Conservation (phyloP, 176 grass and related monocot species). For the Pontederia paniculata region DNA sequence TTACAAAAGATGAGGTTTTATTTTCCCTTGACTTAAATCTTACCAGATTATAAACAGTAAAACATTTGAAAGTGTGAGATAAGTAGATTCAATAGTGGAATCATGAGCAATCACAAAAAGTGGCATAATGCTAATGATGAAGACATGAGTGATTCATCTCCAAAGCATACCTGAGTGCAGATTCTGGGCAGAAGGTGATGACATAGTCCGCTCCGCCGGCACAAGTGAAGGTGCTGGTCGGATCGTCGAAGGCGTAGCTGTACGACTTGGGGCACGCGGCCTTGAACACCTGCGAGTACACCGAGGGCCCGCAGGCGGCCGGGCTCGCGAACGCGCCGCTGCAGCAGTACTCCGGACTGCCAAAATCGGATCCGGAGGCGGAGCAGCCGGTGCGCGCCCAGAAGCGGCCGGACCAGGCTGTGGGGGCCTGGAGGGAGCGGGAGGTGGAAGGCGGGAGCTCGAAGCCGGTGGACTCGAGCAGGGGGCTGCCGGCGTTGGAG, state of each 20-base stretch:
- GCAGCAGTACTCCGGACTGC: slow-evolving; percentile 85
- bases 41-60: too few species aligned
- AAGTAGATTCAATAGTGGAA: too few species aligned
- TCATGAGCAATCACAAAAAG: neutral
- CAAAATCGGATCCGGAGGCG: slow-evolving; percentile 42
- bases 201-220: slow-evolving; percentile 56
- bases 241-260: slow-evolving; percentile 89
- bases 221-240: slow-evolving; percentile 85
- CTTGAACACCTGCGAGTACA: slow-evolving; percentile 83
- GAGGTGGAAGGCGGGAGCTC: slow-evolving; percentile 40
- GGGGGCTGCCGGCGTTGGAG: slow-evolving; percentile 52
- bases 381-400: slow-evolving; percentile 74
- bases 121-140: too few species aligned
- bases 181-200: slow-evolving; percentile 85
- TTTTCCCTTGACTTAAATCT: too few species aligned
- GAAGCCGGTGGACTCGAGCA: slow-evolving; percentile 61
- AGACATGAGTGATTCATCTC: too few species aligned
- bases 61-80: too few species aligned
- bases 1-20: too few species aligned
- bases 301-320: slow-evolving; percentile 47
- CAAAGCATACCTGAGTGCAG: slow-evolving; percentile 26
- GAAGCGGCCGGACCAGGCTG: slow-evolving; percentile 65
- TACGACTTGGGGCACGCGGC: slow-evolving; percentile 73
- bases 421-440: slow-evolving; percentile 37
- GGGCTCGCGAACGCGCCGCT: slow-evolving; percentile 72